Percentiles rank a stretch among this genome's conserved stretches.
Evolutionary conservation across 768 basidiomycete genomes (phyloP).

Genomic region (Zangia roseola): DNA sequence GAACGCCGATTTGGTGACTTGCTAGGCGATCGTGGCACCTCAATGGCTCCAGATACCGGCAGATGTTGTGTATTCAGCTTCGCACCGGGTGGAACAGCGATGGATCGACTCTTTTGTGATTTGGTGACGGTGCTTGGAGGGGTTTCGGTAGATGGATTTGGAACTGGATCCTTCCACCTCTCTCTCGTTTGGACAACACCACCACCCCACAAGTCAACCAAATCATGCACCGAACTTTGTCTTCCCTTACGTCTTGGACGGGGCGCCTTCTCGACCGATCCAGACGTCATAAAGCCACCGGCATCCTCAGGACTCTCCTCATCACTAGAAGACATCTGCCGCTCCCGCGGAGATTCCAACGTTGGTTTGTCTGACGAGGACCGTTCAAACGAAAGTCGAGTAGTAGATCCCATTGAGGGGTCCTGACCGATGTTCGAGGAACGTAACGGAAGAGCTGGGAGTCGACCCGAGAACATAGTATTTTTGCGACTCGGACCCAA

Average conservation of each 20-base stretch:
- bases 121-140: slow-evolving; percentile 14
- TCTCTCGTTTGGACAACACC: slow-evolving; percentile 43
- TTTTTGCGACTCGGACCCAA: slow-evolving; percentile 11
- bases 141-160: slow-evolving; percentile 18
- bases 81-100: slow-evolving; percentile 14
- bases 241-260: slow-evolving; percentile 43
- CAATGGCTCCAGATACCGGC: slow-evolving; percentile 16
- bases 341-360: slow-evolving; percentile 22
- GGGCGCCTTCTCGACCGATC: slow-evolving; percentile 21
- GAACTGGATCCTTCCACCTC: slow-evolving; percentile 32
- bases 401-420: background rate
- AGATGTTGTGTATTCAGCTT: slow-evolving; percentile 26
- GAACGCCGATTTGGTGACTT: slow-evolving; percentile 30
- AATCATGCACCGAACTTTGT: slow-evolving; percentile 81
- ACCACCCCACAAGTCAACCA: slow-evolving; percentile 79
- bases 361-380: slow-evolving; percentile 43
- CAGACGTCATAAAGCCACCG: slow-evolving; percentile 25
- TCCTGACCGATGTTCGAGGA: slow-evolving; percentile 12
- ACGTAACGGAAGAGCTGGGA: slow-evolving; percentile 2
- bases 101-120: slow-evolving; percentile 20
- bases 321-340: slow-evolving; percentile 51
- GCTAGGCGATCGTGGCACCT: slow-evolving; percentile 27
- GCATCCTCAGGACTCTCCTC: slow-evolving; percentile 56
- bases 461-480: slow-evolving; percentile 1
- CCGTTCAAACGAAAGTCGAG: slow-evolving; percentile 12